Conservation (phyloP, 371 early-diverging fungal genomes). For the Actinomucor elegans region DNA sequence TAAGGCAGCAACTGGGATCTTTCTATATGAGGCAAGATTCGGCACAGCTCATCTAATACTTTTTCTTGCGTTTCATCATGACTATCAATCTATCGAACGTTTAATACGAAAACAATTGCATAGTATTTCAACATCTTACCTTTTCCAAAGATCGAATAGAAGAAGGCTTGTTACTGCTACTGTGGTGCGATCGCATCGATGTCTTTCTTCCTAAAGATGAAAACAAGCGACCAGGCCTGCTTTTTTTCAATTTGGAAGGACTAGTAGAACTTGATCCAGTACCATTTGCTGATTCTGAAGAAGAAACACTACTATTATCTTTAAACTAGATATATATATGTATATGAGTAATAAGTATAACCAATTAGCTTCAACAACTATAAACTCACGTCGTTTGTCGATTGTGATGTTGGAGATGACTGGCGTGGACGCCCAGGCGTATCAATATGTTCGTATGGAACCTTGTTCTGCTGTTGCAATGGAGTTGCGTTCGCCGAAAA, state of each 20-base stretch:
- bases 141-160: constrained; percentile 30
- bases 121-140: constrained; percentile 17
- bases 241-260: constrained; percentile 8
- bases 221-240: constrained; percentile 21
- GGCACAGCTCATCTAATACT: constrained; percentile 33
- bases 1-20: constrained; percentile 20
- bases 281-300: constrained; percentile 17
- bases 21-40: constrained; percentile 32
- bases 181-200: constrained; percentile 22
- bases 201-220: constrained; percentile 29
- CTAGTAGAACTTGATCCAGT: background rate
- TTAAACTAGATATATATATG: background rate
- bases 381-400: constrained; percentile 2
- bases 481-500: constrained; percentile 4
- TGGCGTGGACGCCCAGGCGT: constrained; percentile 30
- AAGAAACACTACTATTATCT: constrained; percentile 17
- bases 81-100: constrained; percentile 1
- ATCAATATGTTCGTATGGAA: constrained; percentile 43
- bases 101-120: background rate
- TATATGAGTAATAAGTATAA: too few species aligned
- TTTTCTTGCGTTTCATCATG: constrained; percentile 17
- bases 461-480: background rate
- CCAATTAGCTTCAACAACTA: background rate
- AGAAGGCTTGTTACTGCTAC: constrained; percentile 8
- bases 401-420: background rate